Evolutionary conservation across 2,329 filamentous ascomycete species (phyloP), one percentile per base, ranked within the genome.

Genomic region (Aspergillus texensis): DNA sequence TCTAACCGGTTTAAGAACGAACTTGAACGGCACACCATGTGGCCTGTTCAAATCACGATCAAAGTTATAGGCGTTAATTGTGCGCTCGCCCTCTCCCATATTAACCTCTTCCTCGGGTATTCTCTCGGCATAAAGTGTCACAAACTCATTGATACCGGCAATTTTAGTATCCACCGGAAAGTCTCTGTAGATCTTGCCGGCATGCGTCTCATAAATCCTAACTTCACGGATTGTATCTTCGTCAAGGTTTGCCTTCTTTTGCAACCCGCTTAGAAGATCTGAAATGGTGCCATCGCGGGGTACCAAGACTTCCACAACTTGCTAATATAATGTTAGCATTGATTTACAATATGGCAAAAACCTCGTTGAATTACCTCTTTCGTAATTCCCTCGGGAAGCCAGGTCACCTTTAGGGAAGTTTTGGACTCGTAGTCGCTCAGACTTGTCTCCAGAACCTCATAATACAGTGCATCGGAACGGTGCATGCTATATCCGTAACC

Each of bases 391-490:
- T 99, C 95, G 46, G 90, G 91, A 53, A 99, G 82, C 88, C 91
- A 94, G 1, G 85, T 91, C 55, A 99, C 81, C 77, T 92, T 94
- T 67, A 98, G 82, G 62, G 83, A 88, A 82, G 96, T 97, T 82
- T 96, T 95, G 62, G 92, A 95, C 74, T 99, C 95, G 50, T 96
- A 84, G 77, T 99, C 96, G 28, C 92, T 91, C 54, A 99, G 81
- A 72, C 93, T 97, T 83, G 97, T 96, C 67, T 99, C 95, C 46
- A 99, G 82, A 32, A 98, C 88, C 77, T 99, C 95, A 74, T 94
- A 99, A 77, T 90, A 98, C 58, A 99, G 83, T 0, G 90, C 88
- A 77, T 98, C 94, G 24, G 85, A 80, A 60, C 89, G 86, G 73
- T 93, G 91, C 62, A 81, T 77, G 64, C 86, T 86, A 69, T 89